Evolutionary conservation across 768 basidiomycete species (phyloP).

Genomic region (Naganishia randhawae): DNA sequence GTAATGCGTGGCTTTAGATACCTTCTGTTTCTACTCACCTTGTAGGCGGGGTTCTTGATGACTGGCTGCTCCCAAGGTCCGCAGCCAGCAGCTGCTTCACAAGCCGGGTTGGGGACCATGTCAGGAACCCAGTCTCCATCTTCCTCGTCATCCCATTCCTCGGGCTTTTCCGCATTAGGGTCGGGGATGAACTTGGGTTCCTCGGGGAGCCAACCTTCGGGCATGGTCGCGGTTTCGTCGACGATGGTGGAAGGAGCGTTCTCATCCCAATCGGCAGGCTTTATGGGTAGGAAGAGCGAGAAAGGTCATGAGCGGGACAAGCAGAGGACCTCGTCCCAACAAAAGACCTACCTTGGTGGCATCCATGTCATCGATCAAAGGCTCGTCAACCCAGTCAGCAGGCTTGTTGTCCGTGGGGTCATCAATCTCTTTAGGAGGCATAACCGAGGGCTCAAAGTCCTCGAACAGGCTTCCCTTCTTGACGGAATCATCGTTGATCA

Average conservation of each 20-base stretch:
- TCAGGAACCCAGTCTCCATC: conserved; percentile 98
- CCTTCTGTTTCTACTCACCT: conserved; percentile 49
- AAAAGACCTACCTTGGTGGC: conserved; percentile 65
- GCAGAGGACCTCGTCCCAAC: neutral
- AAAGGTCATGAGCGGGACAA: neutral
- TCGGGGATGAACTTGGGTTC: conserved; percentile 78
- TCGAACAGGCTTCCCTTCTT: conserved; percentile 80
- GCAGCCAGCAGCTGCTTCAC: conserved; percentile 83
- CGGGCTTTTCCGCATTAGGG: conserved; percentile 82
- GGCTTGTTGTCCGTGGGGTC: conserved; percentile 90
- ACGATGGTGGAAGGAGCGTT: conserved; percentile 85
- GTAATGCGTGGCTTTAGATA: conserved; percentile 15
- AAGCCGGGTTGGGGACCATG: conserved; percentile 81
- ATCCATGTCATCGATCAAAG: conserved; percentile 77
- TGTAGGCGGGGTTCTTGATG: conserved; percentile 90
- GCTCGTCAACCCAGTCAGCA: conserved; percentile 82
- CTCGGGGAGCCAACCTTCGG: conserved; percentile 91
- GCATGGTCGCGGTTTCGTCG: conserved; percentile 82
- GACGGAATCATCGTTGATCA: conserved; percentile 79
- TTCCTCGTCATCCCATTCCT: conserved; percentile 99
- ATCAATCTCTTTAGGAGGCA: conserved; percentile 85
- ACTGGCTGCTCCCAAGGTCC: conserved; percentile 89
- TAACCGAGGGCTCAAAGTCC: conserved; percentile 88
- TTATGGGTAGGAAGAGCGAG: conserved; percentile 10
- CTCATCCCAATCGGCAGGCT: conserved; percentile 98